Base-by-base conservation (phyloP, 1,284 basidiomycete genomes). In the Fomitopsis palustris region DNA sequence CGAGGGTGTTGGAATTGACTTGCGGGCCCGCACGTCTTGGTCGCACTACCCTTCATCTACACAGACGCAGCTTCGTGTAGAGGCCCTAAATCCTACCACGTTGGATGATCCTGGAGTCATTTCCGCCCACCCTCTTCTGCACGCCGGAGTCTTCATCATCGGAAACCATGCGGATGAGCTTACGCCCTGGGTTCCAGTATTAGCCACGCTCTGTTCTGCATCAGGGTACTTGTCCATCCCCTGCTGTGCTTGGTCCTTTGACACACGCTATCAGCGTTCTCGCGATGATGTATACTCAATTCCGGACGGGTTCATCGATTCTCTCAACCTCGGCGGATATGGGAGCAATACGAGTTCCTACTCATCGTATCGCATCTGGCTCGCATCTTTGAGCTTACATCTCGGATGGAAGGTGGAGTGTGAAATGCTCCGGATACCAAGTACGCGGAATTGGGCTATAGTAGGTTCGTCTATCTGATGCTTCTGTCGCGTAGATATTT, bases 131-230 rank as follows among this genome's bases (percentile, higher is more conserved):
- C 65, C 65, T 8, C 70, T 67, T 56, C 66, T 78, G 16, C 65
- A 67, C 9, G 72, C 72, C 3, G 85, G 81, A 0, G 75, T 80
- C 1, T 98, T 97, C 74, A 74, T 98, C 55, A 90, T 99, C 52
- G 95, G 93, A 10, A 98, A 98, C 74, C 96, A 99, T 72, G 92
- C 96, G 0, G 96, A 99, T 74, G 96, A 99, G 68, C 79, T 99
- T 17, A 96, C 96, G 49, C 93, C 93, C 0, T 96, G 93, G 93
- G 74, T 93, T 4, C 88, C 93, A 0, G 78, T 95, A 0, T 75
- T 93, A 6, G 81, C 88, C 0, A 84, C 90, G 0, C 72, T 90
- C 7, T 69, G 77, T 31, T 67, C 68, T 5, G 85, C 87, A 0
- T 82, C 85, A 0, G 93, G 92, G 0, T 95, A 92, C 72, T 76